Percentiles rank a stretch among this genome's conserved stretches.
phyloP scores from a whole-genome alignment of 192 early-diverging fungal genomes.

The Haplosporangium gracile region DNA sequence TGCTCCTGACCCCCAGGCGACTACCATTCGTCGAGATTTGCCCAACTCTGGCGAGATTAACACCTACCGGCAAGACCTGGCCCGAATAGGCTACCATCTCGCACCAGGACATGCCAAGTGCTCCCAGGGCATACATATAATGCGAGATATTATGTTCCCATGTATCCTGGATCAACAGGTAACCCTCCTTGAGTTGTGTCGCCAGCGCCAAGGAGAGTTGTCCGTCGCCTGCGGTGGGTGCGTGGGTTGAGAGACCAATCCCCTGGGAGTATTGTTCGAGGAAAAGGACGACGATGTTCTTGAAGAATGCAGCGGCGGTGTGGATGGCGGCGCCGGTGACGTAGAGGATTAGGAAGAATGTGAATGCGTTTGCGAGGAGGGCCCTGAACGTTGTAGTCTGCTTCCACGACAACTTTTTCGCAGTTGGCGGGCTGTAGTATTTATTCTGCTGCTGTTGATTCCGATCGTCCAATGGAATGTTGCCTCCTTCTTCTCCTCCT shows the following conservation, averaged over 20 bases:
- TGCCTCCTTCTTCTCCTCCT: not conserved
- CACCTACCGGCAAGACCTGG: constrained; percentile 33
- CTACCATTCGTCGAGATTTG: constrained; percentile 7
- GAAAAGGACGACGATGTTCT: constrained; percentile 32
- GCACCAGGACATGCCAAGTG: constrained; percentile 64
- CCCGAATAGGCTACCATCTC: constrained; percentile 60
- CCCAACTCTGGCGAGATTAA: constrained; percentile 18
- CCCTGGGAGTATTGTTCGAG: constrained; percentile 36
- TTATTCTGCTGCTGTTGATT: not conserved
- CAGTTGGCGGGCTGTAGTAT: not conserved
- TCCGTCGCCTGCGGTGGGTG: constrained; percentile 32
- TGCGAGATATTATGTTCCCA: constrained; percentile 67
- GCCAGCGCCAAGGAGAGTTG: constrained; percentile 29
- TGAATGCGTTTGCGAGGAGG: constrained; percentile 19
- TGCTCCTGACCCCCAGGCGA: not conserved
- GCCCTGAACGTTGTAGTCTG: constrained; percentile 1
- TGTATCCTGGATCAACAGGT: constrained; percentile 62
- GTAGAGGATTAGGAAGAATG: constrained; percentile 48
- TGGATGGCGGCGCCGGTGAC: constrained; percentile 34
- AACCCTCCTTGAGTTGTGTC: constrained; percentile 49
- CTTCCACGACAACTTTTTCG: not conserved
- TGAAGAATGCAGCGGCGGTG: constrained; percentile 43
- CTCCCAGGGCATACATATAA: constrained; percentile 68
- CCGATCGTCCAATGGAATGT: not conserved
- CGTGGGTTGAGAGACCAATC: constrained; percentile 40